A percentile compares a stretch with the other conserved stretches of the same genome.
Evolutionary conservation across 106 monocot species (phyloP).

Genomic region (Dioscorea zingiberensis): DNA sequence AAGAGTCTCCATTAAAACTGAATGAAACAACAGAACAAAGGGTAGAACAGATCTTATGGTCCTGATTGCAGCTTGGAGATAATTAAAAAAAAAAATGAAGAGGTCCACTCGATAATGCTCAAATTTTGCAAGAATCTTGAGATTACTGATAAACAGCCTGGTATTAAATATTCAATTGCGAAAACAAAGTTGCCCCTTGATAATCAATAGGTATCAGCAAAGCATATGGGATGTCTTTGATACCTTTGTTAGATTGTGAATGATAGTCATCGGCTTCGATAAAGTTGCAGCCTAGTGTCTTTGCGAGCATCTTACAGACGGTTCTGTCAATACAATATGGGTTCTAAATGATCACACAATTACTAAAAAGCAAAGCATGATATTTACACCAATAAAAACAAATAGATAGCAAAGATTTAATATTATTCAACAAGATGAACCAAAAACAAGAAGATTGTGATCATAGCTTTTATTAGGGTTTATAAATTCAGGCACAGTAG

Average conservation of each 20-base stretch:
- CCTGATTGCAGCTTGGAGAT: neutral
- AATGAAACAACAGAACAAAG: no score
- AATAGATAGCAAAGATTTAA: neutral
- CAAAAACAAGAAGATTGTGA: no score
- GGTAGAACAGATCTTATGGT: no score
- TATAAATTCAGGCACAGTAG: no score
- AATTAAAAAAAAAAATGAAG: neutral
- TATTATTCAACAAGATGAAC: neutral
- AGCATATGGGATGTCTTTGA: neutral
- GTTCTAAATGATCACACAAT: neutral
- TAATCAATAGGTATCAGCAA: neutral
- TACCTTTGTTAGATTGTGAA: slow-evolving; percentile 75
- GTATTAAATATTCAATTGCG: neutral
- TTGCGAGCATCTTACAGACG: slow-evolving; percentile 54
- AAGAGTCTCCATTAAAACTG: no score
- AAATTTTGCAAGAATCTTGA: neutral
- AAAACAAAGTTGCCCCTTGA: neutral
- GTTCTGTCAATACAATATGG: slow-evolving; percentile 33
- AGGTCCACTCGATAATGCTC: neutral
- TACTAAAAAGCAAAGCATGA: neutral
- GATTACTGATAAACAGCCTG: no score
- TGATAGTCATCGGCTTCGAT: slow-evolving; percentile 92
- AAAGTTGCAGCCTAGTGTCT: slow-evolving; percentile 53
- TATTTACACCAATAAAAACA: no score
- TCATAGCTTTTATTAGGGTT: no score